Evolutionary conservation across 495 filamentous ascomycete genomes (phyloP), one percentile per base, ranked within the genome.

Genomic region (Xylaria flabelliformis): DNA sequence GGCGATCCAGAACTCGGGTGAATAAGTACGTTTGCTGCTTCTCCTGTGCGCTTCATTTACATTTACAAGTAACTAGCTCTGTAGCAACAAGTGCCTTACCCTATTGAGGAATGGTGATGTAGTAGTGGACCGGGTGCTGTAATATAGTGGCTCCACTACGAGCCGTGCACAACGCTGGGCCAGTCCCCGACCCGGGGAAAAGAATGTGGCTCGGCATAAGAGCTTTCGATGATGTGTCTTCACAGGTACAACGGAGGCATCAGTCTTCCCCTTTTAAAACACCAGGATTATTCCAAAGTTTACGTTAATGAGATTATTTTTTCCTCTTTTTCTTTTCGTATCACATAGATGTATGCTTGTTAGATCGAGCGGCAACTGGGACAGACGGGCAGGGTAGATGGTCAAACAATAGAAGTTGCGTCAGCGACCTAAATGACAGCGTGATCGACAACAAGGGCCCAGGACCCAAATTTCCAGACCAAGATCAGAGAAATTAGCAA

Each of bases 121-220:
- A 48, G 21, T 53, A 69, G 46, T 61, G 24, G 41, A 34, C 67
- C 24, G 24, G 39, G 39, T 69, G 39, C 36, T 44, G 65, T 41
- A 56, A 44, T 56, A 56, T 67, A 67, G 48, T 50, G 50, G 65
- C 48, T 56, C 65, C 65, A 67, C 65, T 56, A 21, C 50, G 48
- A 53, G 48, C 46, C 26, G 64, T 21, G 48, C 65, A 56, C 34
- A 62, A 34, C 67, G 44, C 64, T 53, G 44, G 19, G 26, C 26
- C 26, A 29, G 26, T 8, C 58, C 39, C 55, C 21, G 58, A 61
- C 58, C 58, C 21, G 53, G 53, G 55, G 67, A 29, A 50, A 46
- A 34, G 62, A 65, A 72, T 58, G 70, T 34, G 62, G 69, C 69
- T 65, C 65, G 69, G 61, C 32, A 55, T 19, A 24, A 72, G 39